Percentiles rank a stretch among this genome's conserved stretches.
Evolutionary conservation across 306 rosid genomes (phyloP).

Genomic region (Pyrus pyrifolia): DNA sequence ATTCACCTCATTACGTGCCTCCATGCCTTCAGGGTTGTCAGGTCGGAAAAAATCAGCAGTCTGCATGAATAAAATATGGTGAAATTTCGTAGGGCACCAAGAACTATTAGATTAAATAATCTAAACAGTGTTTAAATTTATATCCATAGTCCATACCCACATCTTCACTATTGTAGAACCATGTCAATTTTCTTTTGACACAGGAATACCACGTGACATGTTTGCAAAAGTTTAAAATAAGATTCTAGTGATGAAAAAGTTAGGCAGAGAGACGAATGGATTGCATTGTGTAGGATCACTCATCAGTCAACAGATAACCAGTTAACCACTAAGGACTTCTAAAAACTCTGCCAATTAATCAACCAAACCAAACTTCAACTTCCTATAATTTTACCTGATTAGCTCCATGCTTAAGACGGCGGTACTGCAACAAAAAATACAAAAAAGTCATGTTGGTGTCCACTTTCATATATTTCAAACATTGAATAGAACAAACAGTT

Average conservation of each 20-base stretch:
- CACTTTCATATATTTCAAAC: conserved; percentile 2
- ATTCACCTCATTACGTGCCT: conserved; percentile 96
- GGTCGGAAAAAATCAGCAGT: conserved; percentile 92
- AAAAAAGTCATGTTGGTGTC: conserved; percentile 16
- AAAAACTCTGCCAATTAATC: background rate
- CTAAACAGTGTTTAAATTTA: background rate
- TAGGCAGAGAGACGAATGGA: background rate
- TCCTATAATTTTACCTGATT: conserved; percentile 57
- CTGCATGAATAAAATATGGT: conserved; percentile 45
- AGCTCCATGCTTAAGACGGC: conserved; percentile 92
- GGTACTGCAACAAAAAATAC: conserved; percentile 55
- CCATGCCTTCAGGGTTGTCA: conserved; percentile 95
- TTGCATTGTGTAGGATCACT: background rate
- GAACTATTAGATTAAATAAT: background rate
- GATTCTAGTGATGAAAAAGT: background rate
- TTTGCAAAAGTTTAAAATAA: background rate
- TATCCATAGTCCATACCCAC: background rate
- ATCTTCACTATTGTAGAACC: background rate
- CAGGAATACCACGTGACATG: background rate
- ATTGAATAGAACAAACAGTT: conserved; percentile 14
- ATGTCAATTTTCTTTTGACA: background rate
- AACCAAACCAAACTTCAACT: background rate
- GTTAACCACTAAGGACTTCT: background rate
- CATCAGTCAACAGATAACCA: background rate
- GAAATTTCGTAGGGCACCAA: background rate